Percentiles rank a stretch among this genome's conserved stretches.
Conservation (phyloP, 345 rosid species). For the Citrus cavaleriei region DNA sequence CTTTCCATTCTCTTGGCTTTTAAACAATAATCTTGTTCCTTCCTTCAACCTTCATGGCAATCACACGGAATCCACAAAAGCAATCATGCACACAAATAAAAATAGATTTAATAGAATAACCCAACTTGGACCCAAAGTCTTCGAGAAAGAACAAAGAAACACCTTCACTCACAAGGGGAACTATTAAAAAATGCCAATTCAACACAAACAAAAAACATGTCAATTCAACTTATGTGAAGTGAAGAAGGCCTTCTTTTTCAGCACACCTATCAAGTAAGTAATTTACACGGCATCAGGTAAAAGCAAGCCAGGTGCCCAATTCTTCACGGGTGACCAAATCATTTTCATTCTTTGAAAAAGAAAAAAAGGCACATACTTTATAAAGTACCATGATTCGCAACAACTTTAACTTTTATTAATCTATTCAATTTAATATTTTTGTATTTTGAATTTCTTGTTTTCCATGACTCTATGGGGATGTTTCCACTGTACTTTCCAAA, state of each 20-base stretch:
- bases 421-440: not conserved
- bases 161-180: too few relatives aligned
- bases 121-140: not conserved
- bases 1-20: not conserved
- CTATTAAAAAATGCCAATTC: too few relatives aligned
- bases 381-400: slow-evolving; percentile 1
- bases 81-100: not conserved
- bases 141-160: not conserved
- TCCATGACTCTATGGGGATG: not conserved
- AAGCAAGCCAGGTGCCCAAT: not conserved
- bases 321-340: not conserved
- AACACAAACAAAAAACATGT: too few relatives aligned
- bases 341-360: not conserved
- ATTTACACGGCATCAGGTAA: not conserved
- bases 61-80: not conserved
- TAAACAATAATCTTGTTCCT: not conserved
- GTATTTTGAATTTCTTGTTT: not conserved
- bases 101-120: not conserved
- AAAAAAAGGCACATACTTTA: not conserved
- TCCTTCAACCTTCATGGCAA: not conserved
- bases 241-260: too few relatives aligned
- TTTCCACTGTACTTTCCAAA: slow-evolving; percentile 13
- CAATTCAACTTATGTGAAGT: too few relatives aligned
- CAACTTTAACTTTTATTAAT: not conserved
- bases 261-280: too few relatives aligned